Conservation (phyloP, 495 filamentous ascomycete genomes). For the Patellaria atrata region DNA sequence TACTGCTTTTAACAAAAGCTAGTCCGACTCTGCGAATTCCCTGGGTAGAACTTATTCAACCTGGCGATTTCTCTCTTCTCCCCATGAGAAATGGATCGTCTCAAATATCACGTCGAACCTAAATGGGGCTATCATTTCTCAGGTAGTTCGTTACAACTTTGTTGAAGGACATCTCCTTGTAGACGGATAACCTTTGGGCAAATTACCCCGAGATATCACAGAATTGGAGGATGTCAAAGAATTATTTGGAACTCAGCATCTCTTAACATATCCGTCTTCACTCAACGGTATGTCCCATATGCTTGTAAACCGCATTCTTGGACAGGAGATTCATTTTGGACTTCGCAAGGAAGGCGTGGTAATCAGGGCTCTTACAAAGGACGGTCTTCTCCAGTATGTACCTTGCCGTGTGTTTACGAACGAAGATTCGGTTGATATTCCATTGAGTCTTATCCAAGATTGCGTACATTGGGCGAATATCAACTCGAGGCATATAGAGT, state of each 20-base stretch:
- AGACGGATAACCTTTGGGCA: conserved; percentile 33
- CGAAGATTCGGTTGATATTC: conserved; percentile 14
- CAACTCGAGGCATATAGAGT: conserved; percentile 10
- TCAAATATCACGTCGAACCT: conserved; percentile 10
- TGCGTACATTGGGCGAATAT: conserved; percentile 21
- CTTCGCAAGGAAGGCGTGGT: conserved; percentile 26
- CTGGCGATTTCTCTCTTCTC: conserved; percentile 18
- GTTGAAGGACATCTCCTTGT: conserved; percentile 35
- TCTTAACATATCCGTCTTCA: conserved; percentile 33
- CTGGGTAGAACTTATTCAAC: conserved; percentile 1
- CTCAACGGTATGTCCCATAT: conserved; percentile 33
- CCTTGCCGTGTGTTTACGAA: conserved; percentile 22
- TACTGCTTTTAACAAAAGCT: conserved; percentile 5
- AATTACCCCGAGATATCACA: conserved; percentile 31
- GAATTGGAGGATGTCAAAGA: conserved; percentile 25
- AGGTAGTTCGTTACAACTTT: conserved; percentile 31
- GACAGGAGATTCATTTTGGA: conserved; percentile 35
- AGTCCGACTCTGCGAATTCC: conserved; percentile 1
- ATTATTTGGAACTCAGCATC: conserved; percentile 35
- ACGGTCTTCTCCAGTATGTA: conserved; percentile 26
- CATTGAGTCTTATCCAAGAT: conserved; percentile 13
- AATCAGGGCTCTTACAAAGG: conserved; percentile 22
- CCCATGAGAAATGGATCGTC: conserved; percentile 26
- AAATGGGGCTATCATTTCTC: conserved; percentile 11
- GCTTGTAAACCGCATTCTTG: conserved; percentile 19